A percentile compares a stretch with the other conserved stretches of the same genome.
Evolutionary conservation across 345 rosid species (phyloP).

Genomic region (Stellera chamaejasme): DNA sequence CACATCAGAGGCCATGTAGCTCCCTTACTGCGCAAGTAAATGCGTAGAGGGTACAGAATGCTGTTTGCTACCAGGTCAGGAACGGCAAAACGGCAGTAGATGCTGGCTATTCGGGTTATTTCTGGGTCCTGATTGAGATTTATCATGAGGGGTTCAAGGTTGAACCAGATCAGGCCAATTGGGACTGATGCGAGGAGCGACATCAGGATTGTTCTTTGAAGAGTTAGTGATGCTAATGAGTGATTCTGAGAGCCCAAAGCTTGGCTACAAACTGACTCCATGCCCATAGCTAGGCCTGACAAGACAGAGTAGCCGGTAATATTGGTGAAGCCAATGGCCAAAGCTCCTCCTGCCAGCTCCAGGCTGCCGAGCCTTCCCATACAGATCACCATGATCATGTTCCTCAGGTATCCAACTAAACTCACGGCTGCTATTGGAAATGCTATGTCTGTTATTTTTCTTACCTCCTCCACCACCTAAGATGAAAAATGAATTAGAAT

Average conservation of each 20-base stretch:
- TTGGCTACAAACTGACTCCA: constrained; percentile 91
- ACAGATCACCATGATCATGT: constrained; percentile 69
- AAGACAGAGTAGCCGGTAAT: constrained; percentile 88
- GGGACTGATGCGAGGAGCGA: constrained; percentile 54
- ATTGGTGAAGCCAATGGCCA: constrained; percentile 89
- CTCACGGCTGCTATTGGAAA: constrained; percentile 72
- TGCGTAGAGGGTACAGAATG: constrained; percentile 74
- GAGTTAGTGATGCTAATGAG: constrained; percentile 37
- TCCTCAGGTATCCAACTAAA: constrained; percentile 58
- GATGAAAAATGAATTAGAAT: neutral
- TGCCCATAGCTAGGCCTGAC: constrained; percentile 81
- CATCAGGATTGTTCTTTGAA: constrained; percentile 58
- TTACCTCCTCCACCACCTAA: constrained; percentile 72
- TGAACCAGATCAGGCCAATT: constrained; percentile 58
- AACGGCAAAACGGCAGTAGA: constrained; percentile 52
- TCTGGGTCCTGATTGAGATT: constrained; percentile 54
- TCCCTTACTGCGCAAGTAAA: constrained; percentile 79
- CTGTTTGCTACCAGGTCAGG: constrained; percentile 80
- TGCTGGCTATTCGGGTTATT: constrained; percentile 53
- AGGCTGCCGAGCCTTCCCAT: constrained; percentile 87
- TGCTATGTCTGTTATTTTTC: constrained; percentile 50
- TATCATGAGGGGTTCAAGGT: constrained; percentile 63
- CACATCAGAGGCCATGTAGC: constrained; percentile 85
- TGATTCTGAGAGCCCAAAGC: constrained; percentile 70
- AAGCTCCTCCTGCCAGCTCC: constrained; percentile 89